Evolutionary conservation across 2,329 filamentous ascomycete species (phyloP).

Genomic region (Didymella pomorum): DNA sequence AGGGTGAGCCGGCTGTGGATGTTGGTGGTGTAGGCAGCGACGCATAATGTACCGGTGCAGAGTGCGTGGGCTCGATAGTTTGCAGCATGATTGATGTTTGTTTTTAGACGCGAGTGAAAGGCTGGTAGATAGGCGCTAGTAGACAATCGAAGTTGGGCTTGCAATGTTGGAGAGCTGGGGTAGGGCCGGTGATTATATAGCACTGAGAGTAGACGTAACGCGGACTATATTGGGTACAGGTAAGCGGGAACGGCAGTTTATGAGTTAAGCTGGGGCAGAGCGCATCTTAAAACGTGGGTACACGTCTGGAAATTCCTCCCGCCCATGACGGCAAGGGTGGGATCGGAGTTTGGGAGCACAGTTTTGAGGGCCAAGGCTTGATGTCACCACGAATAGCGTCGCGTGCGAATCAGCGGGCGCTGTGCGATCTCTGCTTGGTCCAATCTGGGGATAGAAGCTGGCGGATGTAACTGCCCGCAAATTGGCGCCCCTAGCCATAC

Average conservation of each 20-base stretch:
- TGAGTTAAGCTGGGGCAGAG: constrained; percentile 32
- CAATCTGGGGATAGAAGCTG: constrained; percentile 24
- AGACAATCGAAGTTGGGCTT: constrained; percentile 5
- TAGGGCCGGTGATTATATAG: constrained; percentile 35
- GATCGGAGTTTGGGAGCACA: constrained; percentile 36
- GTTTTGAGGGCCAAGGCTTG: constrained; percentile 40
- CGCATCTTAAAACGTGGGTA: constrained; percentile 33
- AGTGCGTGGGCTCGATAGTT: constrained; percentile 41
- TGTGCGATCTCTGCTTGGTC: constrained; percentile 24
- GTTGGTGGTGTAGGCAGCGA: constrained; percentile 41
- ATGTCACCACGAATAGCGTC: constrained; percentile 38
- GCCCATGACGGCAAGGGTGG: constrained; percentile 50
- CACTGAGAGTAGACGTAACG: constrained; percentile 37
- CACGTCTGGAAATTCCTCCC: constrained; percentile 36
- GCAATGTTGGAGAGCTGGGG: constrained; percentile 23
- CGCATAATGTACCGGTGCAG: constrained; percentile 42
- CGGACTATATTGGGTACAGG: constrained; percentile 24
- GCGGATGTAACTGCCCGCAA: constrained; percentile 32
- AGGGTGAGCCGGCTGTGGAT: constrained; percentile 39
- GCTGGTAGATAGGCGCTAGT: constrained; percentile 10
- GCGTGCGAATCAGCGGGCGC: constrained; percentile 35
- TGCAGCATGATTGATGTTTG: constrained; percentile 44
- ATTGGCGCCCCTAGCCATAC: constrained; percentile 18
- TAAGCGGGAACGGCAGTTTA: constrained; percentile 34
- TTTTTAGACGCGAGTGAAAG: constrained; percentile 8